Evolutionary conservation across 2,329 filamentous ascomycete species (phyloP).

Genomic region (Aspergillus latus): DNA sequence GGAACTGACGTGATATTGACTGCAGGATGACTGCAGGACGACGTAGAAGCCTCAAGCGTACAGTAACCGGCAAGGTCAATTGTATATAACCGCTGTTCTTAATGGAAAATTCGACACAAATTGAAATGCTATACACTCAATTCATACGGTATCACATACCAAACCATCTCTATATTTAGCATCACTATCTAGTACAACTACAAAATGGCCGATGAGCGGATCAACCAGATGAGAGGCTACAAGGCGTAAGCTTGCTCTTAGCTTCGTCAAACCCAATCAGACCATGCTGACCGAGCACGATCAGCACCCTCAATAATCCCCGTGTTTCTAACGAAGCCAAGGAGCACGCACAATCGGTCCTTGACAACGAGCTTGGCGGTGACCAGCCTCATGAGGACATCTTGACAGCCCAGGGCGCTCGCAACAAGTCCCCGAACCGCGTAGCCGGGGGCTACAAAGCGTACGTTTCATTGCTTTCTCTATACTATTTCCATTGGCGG

Average conservation of each 20-base stretch:
- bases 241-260: slow-evolving; percentile 1
- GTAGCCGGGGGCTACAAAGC: slow-evolving; percentile 22
- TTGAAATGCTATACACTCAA: background rate
- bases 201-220: slow-evolving; percentile 4
- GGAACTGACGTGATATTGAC: background rate
- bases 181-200: too few species aligned
- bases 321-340: slow-evolving; percentile 22
- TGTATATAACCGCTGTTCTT: background rate
- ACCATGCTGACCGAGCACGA: background rate
- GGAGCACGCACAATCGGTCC: slow-evolving; percentile 20
- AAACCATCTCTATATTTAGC: too few species aligned
- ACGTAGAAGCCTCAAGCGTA: background rate
- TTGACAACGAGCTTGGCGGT: slow-evolving; percentile 18
- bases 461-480: slow-evolving; percentile 10
- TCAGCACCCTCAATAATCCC: slow-evolving; percentile 22
- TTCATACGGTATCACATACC: background rate
- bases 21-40: too few species aligned
- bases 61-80: background rate
- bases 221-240: slow-evolving; percentile 12
- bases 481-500: background rate
- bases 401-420: slow-evolving; percentile 11
- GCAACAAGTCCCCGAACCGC: slow-evolving; percentile 20
- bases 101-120: background rate
- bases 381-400: slow-evolving; percentile 18
- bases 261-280: background rate